phyloP scores from a whole-genome alignment of 2,329 filamentous ascomycete species.

The Botrytis tulipae region DNA sequence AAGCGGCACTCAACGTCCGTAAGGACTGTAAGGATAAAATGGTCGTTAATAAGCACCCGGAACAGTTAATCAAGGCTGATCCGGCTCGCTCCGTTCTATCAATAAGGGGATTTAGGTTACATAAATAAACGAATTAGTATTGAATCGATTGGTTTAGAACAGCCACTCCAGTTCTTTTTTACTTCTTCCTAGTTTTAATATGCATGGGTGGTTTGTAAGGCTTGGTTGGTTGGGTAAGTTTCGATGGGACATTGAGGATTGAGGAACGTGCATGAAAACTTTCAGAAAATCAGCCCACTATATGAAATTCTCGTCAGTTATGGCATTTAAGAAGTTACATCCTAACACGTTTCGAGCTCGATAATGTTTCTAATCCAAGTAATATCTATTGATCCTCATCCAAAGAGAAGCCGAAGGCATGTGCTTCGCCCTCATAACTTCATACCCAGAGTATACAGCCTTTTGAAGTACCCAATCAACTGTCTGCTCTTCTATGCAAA shows the following conservation, averaged over 20 bases:
- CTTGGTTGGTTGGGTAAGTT: background rate
- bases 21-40: background rate
- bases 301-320: slow-evolving; percentile 17
- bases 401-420: slow-evolving; percentile 4
- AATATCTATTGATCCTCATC: background rate
- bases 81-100: slow-evolving; percentile 15
- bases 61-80: background rate
- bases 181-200: background rate
- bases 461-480: background rate
- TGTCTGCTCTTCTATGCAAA: background rate
- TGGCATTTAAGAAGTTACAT: slow-evolving; percentile 7
- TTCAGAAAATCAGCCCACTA: slow-evolving; percentile 14
- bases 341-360: background rate
- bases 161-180: background rate
- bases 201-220: background rate
- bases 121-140: background rate
- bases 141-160: background rate
- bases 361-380: background rate
- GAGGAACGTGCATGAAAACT: slow-evolving; percentile 16
- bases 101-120: background rate
- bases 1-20: background rate
- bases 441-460: slow-evolving; percentile 7
- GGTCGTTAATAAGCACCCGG: background rate
- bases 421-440: background rate
- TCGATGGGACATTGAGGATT: background rate